Conservation (phyloP, 75 land plant genomes). For the Selaginella tamariscina region DNA sequence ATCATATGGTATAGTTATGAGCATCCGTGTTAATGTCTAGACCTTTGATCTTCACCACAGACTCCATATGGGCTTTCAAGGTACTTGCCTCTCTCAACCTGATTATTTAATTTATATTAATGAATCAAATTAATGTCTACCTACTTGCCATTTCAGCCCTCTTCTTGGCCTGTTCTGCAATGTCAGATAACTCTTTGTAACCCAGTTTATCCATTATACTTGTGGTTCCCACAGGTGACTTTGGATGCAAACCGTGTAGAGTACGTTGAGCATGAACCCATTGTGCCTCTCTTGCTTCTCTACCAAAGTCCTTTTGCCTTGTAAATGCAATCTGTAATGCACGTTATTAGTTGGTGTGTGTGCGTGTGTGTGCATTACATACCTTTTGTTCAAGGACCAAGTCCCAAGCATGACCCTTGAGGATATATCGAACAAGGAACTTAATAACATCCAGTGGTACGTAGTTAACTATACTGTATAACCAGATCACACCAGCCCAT, state of each 20-base stretch:
- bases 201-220: not conserved
- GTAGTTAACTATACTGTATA: not conserved
- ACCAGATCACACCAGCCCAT: conserved; percentile 9
- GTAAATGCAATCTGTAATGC: conserved; percentile 11
- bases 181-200: not conserved
- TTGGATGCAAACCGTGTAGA: not conserved
- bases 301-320: conserved; percentile 12
- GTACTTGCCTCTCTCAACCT: not conserved
- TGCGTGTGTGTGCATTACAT: not conserved
- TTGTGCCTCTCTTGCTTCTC: conserved; percentile 2
- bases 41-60: not conserved
- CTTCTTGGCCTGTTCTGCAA: conserved; percentile 4
- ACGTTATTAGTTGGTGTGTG: not conserved
- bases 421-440: not conserved
- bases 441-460: conserved; percentile 7
- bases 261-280: conserved; percentile 8
- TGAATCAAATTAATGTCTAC: too few species aligned
- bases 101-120: too few species aligned
- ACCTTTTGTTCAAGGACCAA: not conserved
- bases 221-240: not conserved
- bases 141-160: not conserved
- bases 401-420: not conserved
- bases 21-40: not conserved
- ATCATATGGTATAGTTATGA: not conserved
- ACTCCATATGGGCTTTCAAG: not conserved